Conservation (phyloP, 192 early-diverging fungal species). For the Coemansia interrupta region DNA sequence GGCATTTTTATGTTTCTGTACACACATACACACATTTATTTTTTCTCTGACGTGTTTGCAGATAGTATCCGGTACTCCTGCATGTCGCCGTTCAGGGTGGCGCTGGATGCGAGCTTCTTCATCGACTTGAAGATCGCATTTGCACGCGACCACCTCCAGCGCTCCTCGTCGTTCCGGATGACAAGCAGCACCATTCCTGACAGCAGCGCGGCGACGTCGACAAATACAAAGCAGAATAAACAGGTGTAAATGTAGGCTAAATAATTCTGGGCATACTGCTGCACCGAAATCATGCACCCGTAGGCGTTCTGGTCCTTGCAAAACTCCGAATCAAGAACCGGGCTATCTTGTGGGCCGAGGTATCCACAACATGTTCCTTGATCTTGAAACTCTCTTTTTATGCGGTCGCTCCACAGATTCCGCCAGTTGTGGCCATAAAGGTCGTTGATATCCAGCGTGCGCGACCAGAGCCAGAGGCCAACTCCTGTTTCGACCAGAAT, state of each 20-base stretch:
- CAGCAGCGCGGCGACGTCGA: conserved; percentile 34
- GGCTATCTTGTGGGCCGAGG: conserved; percentile 30
- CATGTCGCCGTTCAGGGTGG: conserved; percentile 4
- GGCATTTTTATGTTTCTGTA: not conserved
- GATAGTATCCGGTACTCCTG: not conserved
- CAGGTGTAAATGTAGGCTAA: conserved; percentile 36
- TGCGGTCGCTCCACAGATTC: conserved; percentile 25
- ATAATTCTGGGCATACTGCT: conserved; percentile 28
- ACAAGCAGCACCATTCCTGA: conserved; percentile 32
- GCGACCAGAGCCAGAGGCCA: conserved; percentile 44
- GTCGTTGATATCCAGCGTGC: conserved; percentile 31
- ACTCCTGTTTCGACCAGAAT: conserved; percentile 26
- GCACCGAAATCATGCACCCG: conserved; percentile 40
- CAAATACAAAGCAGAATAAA: conserved; percentile 41
- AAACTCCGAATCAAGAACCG: conserved; percentile 14
- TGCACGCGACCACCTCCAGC: conserved; percentile 39
- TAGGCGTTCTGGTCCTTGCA: conserved; percentile 18
- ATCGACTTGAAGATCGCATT: conserved; percentile 43
- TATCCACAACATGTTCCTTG: conserved; percentile 34
- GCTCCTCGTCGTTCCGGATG: conserved; percentile 44
- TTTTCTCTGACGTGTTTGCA: not conserved
- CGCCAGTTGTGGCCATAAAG: conserved; percentile 48
- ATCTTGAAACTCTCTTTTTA: conserved; percentile 33
- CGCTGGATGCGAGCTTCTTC: not conserved
- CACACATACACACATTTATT: not conserved